Conservation (phyloP, 139 green algal species). For the Coccomyxa sp. region DNA sequence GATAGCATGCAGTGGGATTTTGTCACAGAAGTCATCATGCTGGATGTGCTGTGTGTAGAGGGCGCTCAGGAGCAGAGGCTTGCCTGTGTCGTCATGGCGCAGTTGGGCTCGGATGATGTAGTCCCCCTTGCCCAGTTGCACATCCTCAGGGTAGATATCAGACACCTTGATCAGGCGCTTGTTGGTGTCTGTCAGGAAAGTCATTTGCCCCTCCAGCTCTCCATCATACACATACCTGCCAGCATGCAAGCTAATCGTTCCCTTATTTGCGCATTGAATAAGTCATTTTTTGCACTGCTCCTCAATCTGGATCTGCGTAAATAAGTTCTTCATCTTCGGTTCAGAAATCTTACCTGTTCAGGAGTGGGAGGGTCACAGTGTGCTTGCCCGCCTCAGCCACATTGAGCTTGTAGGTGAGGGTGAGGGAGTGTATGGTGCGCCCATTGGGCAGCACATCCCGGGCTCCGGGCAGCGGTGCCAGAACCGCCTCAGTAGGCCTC, state of each 20-base stretch:
- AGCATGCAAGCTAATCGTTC: neutral
- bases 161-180: slow-evolving; percentile 51
- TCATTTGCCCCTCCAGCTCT: slow-evolving; percentile 67
- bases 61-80: no score
- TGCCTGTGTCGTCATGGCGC: slow-evolving; percentile 61
- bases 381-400: slow-evolving; percentile 70
- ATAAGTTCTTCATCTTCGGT: neutral
- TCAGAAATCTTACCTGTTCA: slow-evolving; percentile 46
- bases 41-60: no score
- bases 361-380: slow-evolving; percentile 49
- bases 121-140: slow-evolving; percentile 62
- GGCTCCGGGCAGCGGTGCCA: slow-evolving; percentile 37
- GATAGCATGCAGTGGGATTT: no score
- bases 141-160: slow-evolving; percentile 60
- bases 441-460: slow-evolving; percentile 63
- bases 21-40: no score
- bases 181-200: slow-evolving; percentile 67
- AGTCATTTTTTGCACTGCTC: neutral
- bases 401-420: slow-evolving; percentile 80
- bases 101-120: slow-evolving; percentile 61
- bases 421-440: slow-evolving; percentile 61
- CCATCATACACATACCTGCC: slow-evolving; percentile 69
- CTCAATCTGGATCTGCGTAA: neutral
- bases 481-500: slow-evolving; percentile 22
- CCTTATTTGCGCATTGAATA: neutral